phyloP scores from a whole-genome alignment of 345 rosid genomes.

The Chamaenerion angustifolium region DNA sequence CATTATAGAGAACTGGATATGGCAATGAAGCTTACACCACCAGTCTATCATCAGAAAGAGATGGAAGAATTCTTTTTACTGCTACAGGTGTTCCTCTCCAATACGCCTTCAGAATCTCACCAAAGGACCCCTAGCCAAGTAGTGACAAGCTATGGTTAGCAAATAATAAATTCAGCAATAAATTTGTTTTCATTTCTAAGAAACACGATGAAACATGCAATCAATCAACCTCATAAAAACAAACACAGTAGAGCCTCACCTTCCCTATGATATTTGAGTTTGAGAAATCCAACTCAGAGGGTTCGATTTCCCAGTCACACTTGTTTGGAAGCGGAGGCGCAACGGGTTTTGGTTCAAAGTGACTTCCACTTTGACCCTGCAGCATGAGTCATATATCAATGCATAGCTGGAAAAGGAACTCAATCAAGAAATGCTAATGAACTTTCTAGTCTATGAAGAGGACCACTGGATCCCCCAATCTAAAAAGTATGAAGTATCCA shows the following conservation, averaged over 20 bases:
- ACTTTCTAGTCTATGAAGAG: too few relatives aligned
- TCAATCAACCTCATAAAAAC: not conserved
- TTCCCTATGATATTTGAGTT: conserved; percentile 67
- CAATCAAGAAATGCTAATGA: too few relatives aligned
- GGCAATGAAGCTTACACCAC: conserved; percentile 58
- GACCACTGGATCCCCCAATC: too few relatives aligned
- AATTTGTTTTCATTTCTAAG: too few relatives aligned
- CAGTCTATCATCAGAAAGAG: conserved; percentile 95
- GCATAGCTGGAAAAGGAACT: not conserved
- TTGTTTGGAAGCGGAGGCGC: conserved; percentile 89
- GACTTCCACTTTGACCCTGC: conserved; percentile 99
- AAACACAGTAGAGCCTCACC: conserved; percentile 28
- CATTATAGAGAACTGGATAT: not conserved
- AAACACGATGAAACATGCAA: not conserved
- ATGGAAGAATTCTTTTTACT: conserved; percentile 90
- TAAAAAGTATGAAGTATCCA: not conserved
- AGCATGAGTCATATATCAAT: conserved; percentile 5
- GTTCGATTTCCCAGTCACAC: conserved; percentile 99
- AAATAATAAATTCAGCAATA: not conserved
- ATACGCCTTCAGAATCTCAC: conserved; percentile 82
- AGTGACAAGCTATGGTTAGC: not conserved
- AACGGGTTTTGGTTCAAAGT: conserved; percentile 93
- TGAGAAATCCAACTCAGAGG: conserved; percentile 86
- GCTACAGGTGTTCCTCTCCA: conserved; percentile 99
- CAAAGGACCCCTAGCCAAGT: conserved; percentile 75